Conservation (phyloP, 2,329 filamentous ascomycete species). For the Xylariaceae sp. region DNA sequence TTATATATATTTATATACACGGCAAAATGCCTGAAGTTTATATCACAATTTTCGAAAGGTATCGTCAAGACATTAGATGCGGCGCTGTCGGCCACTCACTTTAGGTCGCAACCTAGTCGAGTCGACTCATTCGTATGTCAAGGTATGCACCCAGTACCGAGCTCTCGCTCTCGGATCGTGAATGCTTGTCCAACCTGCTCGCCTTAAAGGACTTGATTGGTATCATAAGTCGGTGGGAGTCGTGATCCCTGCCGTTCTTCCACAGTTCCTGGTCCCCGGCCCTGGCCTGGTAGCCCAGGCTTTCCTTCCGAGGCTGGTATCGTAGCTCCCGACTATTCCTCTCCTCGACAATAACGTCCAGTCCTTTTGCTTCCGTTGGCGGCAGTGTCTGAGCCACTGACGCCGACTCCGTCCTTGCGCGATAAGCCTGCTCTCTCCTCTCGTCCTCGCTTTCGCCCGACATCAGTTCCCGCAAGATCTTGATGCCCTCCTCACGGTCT, state of each 20-base stretch:
- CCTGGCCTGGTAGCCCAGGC: not conserved
- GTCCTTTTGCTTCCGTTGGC: slow-evolving; percentile 6
- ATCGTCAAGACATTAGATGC: not conserved
- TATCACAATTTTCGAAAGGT: not conserved
- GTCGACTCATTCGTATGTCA: slow-evolving; percentile 18
- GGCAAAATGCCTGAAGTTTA: not conserved
- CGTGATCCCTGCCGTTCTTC: slow-evolving; percentile 1
- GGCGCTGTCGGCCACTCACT: not conserved
- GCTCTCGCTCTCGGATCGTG: slow-evolving; percentile 20
- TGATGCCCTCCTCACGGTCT: slow-evolving; percentile 21
- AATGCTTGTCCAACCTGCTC: slow-evolving; percentile 9
- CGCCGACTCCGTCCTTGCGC: not conserved
- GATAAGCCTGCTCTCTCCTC: slow-evolving; percentile 2
- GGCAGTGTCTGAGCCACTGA: not conserved
- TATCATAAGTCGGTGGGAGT: not conserved
- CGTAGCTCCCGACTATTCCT: slow-evolving; percentile 9
- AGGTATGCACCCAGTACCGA: slow-evolving; percentile 24
- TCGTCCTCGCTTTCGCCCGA: slow-evolving; percentile 17
- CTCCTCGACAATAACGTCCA: slow-evolving; percentile 20
- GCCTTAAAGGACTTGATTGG: slow-evolving; percentile 1
- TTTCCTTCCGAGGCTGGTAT: slow-evolving; percentile 1
- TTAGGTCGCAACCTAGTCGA: not conserved
- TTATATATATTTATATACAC: not conserved
- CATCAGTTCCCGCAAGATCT: slow-evolving; percentile 22
- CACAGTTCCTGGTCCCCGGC: slow-evolving; percentile 2